Conservation (phyloP, 352 stramenopile species). For the Chloridella minuta region DNA sequence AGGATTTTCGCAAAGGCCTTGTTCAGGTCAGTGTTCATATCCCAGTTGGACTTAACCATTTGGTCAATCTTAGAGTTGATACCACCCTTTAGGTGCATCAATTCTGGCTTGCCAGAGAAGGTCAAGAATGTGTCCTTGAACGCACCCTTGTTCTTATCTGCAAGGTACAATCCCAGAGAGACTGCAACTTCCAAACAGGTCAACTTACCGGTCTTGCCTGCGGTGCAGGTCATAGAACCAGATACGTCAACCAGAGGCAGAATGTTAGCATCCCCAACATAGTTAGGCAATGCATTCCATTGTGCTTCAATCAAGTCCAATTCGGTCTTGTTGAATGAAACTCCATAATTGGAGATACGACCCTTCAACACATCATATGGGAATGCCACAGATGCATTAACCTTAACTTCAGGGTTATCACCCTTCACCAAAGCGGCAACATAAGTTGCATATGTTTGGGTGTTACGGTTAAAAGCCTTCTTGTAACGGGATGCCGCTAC, state of each 20-base stretch:
- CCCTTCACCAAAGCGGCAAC: constrained; percentile 1
- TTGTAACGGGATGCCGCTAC: constrained; percentile 1
- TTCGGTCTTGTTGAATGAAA: not conserved
- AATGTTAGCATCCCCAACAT: not conserved
- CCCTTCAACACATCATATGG: not conserved
- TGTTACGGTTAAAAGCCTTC: not conserved
- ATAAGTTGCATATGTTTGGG: constrained; percentile 9
- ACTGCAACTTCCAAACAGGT: constrained; percentile 7
- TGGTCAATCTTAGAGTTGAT: not conserved
- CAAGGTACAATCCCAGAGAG: constrained; percentile 3
- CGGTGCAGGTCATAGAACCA: not conserved
- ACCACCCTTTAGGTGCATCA: not conserved
- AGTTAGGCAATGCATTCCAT: constrained; percentile 10
- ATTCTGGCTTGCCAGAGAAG: not conserved
- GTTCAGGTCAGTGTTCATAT: not conserved
- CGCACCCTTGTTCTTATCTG: not conserved
- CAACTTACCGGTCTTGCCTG: not conserved
- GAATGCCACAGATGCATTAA: constrained; percentile 3
- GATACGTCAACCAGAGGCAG: not conserved
- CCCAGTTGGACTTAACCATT: not conserved
- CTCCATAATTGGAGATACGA: not conserved
- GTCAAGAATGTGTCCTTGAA: not conserved
- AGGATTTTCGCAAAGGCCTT: not conserved
- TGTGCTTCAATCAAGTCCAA: not conserved
- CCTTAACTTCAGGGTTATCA: not conserved